Base-by-base conservation (phyloP, 345 rosid genomes). In the Psidium guajava region DNA sequence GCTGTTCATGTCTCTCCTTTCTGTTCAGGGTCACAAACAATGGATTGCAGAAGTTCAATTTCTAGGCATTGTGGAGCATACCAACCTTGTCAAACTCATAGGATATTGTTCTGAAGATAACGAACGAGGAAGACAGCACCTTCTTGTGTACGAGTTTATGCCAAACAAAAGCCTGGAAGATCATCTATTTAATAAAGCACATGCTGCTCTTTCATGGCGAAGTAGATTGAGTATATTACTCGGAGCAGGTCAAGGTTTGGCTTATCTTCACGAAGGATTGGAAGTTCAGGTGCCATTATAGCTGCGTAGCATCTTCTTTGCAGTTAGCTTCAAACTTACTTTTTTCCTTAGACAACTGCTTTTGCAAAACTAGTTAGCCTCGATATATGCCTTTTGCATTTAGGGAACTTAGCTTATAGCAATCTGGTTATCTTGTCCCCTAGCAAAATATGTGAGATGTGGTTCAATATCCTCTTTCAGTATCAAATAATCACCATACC, bases 21-120 rank as follows among this genome's bases (percentile, higher is more conserved):
- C 47, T 40, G 77, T 69, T 69, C 36, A 96, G 99, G 99, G 99
- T 85, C 98, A 95, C 86, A 96, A 94, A 88, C 96, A 96, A 89
- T 95, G 99, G 99, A 89, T 95, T 69, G 95, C 98, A 44, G 99
- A 96, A 84, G 98, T 96, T 83, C 94, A 94, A 86, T 94, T 95
- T 87, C 96, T 96, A 6, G 95, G 98, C 11, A 91, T 95, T 24
- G 91, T 95, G 85, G 96, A 94, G 54, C 96, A 96, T 84, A 87
- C 92, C 55, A 96, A 96, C 88, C 95, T 96, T 28, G 99, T 95
- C 74, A 96, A 95, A 85, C 96, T 96, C 54, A 82, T 96, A 86
- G 98, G 98, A 75, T 96, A 95, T 83, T 95, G 99, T 84, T 92
- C 93, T 2, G 93, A 88, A 12, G 98, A 96, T 21, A 93, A 91